phyloP scores from a whole-genome alignment of 441 rosid genomes.

The Pelargonium fulgidum region DNA sequence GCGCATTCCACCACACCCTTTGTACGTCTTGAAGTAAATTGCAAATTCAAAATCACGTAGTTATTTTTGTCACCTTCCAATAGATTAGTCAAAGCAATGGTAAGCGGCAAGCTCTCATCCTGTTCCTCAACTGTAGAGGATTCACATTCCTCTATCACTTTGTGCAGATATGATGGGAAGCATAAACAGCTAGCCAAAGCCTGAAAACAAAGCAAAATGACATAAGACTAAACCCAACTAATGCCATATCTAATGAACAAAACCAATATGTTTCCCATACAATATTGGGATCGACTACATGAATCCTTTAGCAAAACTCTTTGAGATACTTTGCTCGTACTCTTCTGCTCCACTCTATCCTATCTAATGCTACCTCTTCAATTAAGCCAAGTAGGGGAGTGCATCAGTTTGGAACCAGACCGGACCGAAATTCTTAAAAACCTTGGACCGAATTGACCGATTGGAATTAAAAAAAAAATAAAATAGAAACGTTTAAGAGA shows the following conservation, averaged over 20 bases:
- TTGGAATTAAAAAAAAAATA: too few relatives aligned
- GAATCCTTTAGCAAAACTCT: too few relatives aligned
- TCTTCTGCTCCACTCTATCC: too few relatives aligned
- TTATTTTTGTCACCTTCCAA: constrained; percentile 41
- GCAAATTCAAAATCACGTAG: background rate
- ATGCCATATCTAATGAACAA: background rate
- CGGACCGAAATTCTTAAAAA: too few relatives aligned
- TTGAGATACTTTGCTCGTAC: too few relatives aligned
- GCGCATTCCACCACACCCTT: background rate
- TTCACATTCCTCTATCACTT: constrained; percentile 44
- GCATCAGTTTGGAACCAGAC: too few relatives aligned
- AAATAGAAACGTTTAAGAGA: too few relatives aligned
- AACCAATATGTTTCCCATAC: too few relatives aligned
- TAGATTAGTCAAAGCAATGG: constrained; percentile 51
- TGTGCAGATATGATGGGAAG: constrained; percentile 54
- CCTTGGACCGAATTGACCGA: too few relatives aligned
- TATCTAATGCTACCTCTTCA: too few relatives aligned
- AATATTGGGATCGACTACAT: too few relatives aligned
- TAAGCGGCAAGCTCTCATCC: constrained; percentile 51
- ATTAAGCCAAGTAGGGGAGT: too few relatives aligned
- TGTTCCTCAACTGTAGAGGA: constrained; percentile 28
- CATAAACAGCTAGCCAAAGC: constrained; percentile 71
- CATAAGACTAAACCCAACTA: background rate
- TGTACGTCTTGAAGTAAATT: background rate
- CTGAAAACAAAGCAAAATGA: constrained; percentile 32